Conservation (phyloP, 2,329 filamentous ascomycete species). For the Trichoderma atrobrunneum region DNA sequence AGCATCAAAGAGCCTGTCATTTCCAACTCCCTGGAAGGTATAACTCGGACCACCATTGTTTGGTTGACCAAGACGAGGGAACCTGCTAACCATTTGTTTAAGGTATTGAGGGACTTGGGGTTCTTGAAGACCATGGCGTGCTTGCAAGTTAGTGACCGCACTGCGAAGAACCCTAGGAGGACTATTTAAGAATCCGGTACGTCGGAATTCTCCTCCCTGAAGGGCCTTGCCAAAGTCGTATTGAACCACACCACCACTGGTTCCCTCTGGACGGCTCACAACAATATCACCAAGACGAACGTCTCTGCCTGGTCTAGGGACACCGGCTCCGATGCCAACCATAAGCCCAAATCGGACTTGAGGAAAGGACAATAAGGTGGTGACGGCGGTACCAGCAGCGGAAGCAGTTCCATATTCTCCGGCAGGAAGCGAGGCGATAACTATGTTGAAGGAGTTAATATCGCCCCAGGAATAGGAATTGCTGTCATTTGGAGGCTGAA, state of each 20-base stretch:
- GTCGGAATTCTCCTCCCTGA: background rate
- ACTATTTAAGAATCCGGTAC: constrained; percentile 17
- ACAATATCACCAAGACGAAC: constrained; percentile 29
- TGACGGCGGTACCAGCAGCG: constrained; percentile 19
- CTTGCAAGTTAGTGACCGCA: background rate
- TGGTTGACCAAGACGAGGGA: background rate
- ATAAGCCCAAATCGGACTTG: background rate
- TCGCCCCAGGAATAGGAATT: constrained; percentile 30
- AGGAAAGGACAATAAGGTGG: constrained; percentile 22
- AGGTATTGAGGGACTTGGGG: background rate
- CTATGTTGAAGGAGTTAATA: constrained; percentile 28
- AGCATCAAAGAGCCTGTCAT: background rate
- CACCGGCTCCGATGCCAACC: background rate
- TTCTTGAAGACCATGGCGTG: background rate
- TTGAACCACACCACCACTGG: constrained; percentile 24
- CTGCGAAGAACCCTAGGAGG: constrained; percentile 9
- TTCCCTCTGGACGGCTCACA: constrained; percentile 25
- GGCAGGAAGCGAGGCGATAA: constrained; percentile 27
- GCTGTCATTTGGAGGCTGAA: constrained; percentile 19
- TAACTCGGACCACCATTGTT: background rate
- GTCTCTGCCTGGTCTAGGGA: constrained; percentile 23
- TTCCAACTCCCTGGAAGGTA: background rate
- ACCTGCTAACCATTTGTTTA: background rate
- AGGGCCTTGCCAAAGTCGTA: constrained; percentile 26
- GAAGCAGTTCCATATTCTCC: constrained; percentile 22